Conservation (phyloP, 2,329 filamentous ascomycete genomes). For the Phyllosticta ampelicida region DNA sequence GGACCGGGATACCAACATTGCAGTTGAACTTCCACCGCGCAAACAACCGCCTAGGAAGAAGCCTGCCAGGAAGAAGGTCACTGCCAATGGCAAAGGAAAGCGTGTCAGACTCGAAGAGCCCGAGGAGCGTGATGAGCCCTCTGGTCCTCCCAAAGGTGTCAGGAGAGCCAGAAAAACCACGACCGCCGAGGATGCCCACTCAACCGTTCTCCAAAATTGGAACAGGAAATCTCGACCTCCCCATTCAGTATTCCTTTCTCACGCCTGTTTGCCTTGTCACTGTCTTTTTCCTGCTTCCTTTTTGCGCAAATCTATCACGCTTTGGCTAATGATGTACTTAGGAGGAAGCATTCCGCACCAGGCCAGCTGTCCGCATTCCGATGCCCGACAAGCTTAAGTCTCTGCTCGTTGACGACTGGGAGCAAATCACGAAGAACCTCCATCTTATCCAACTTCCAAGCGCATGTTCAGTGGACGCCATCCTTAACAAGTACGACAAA, state of each 20-base stretch:
- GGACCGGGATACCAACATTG: background rate
- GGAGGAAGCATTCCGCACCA: conserved; percentile 79
- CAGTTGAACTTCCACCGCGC: background rate
- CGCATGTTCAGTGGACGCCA: conserved; percentile 59
- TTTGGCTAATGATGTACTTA: conserved; percentile 28
- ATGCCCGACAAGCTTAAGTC: conserved; percentile 87
- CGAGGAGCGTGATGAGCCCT: conserved; percentile 8
- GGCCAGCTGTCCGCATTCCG: conserved; percentile 74
- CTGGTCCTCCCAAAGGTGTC: background rate
- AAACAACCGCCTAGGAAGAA: background rate
- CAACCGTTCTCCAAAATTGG: background rate
- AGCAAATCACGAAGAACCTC: conserved; percentile 92
- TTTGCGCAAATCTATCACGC: background rate
- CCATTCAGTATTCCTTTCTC: background rate
- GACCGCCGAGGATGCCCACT: background rate
- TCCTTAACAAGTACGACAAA: conserved; percentile 70
- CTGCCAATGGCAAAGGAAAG: conserved; percentile 35
- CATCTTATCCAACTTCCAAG: conserved; percentile 81
- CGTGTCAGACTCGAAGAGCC: conserved; percentile 18
- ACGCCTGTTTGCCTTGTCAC: background rate
- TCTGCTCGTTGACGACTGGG: conserved; percentile 94
- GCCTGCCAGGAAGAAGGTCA: conserved; percentile 28
- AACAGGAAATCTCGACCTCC: background rate
- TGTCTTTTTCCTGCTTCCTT: background rate
- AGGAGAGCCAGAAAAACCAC: background rate